A percentile compares a stretch with the other conserved stretches of the same genome.
Conservation (phyloP, 805 yeast genomes). For the Ogataea haglerorum region DNA sequence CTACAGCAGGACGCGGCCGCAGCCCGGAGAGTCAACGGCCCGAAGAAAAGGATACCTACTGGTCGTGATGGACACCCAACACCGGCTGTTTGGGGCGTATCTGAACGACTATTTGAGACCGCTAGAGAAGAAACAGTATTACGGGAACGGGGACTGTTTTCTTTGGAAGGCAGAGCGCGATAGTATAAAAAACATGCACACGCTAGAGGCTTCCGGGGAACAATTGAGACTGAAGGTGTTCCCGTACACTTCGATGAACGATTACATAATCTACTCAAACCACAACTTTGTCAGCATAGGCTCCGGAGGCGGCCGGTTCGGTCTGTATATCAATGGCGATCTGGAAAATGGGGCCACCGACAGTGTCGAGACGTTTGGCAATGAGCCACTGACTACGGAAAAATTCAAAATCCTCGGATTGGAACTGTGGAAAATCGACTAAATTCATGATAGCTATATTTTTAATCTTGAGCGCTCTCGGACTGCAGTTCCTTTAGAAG, state of each 20-base stretch:
- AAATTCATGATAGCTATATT: neutral
- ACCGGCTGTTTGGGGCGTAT: conserved; percentile 74
- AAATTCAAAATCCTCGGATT: conserved; percentile 73
- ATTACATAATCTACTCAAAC: conserved; percentile 79
- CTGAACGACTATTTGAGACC: conserved; percentile 70
- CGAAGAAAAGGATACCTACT: conserved; percentile 63
- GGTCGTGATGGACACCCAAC: conserved; percentile 61
- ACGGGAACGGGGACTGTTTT: conserved; percentile 95
- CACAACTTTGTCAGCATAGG: conserved; percentile 78
- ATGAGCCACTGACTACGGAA: conserved; percentile 61
- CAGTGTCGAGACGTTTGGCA: conserved; percentile 82
- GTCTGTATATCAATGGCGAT: conserved; percentile 80
- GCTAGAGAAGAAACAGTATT: conserved; percentile 68
- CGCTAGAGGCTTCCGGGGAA: conserved; percentile 14
- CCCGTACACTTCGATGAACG: conserved; percentile 85
- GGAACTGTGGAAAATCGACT: conserved; percentile 75
- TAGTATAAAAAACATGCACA: conserved; percentile 30
- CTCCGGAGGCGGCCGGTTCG: conserved; percentile 90
- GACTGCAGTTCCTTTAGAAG: conserved; percentile 10
- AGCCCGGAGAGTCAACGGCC: conserved; percentile 32
- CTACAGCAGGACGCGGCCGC: conserved; percentile 54
- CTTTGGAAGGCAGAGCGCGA: conserved; percentile 72
- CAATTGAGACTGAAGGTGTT: conserved; percentile 67
- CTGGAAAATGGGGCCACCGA: conserved; percentile 74
- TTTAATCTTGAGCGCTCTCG: conserved; percentile 3